phyloP scores from a whole-genome alignment of 2,329 filamentous ascomycete genomes.

The Cryoendolithus antarcticus region DNA sequence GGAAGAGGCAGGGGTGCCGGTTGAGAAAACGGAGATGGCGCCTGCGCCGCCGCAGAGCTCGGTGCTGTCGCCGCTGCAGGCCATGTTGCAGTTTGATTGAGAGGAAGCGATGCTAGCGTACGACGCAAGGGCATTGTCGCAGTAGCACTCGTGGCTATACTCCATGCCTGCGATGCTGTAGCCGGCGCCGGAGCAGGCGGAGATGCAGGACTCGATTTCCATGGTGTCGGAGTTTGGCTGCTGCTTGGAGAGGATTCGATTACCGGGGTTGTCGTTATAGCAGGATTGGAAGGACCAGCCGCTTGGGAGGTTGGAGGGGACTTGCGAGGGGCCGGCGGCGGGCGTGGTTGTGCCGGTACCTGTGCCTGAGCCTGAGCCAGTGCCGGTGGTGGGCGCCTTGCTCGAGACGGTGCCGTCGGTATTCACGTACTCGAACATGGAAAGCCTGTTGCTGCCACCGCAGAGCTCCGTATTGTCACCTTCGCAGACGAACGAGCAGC shows the following conservation, averaged over 20 bases:
- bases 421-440: too few species aligned
- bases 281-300: slow-evolving; percentile 10
- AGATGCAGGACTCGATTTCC: slow-evolving; percentile 17
- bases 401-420: too few species aligned
- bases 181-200: slow-evolving; percentile 16
- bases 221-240: slow-evolving; percentile 9
- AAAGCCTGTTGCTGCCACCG: slow-evolving; percentile 1
- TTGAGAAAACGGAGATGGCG: slow-evolving; percentile 17
- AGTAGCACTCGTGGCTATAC: slow-evolving; percentile 22
- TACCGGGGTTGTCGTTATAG: slow-evolving; percentile 15
- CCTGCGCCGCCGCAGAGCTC: slow-evolving; percentile 20
- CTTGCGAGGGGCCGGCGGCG: too few species aligned
- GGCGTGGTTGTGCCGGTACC: too few species aligned
- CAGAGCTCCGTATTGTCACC: slow-evolving; percentile 3
- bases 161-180: slow-evolving; percentile 24
- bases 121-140: slow-evolving; percentile 16
- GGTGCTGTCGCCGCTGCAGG: slow-evolving; percentile 16
- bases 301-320: too few species aligned
- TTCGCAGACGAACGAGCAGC: slow-evolving; percentile 7
- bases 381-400: too few species aligned
- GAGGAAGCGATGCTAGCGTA: too few species aligned
- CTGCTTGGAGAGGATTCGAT: slow-evolving; percentile 9
- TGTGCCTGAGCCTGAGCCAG: too few species aligned
- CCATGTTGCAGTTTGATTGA: slow-evolving; percentile 16
- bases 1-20: slow-evolving; percentile 6